Base-by-base conservation (phyloP, 1,139 yeast species). In the Arxiozyma bovina region DNA sequence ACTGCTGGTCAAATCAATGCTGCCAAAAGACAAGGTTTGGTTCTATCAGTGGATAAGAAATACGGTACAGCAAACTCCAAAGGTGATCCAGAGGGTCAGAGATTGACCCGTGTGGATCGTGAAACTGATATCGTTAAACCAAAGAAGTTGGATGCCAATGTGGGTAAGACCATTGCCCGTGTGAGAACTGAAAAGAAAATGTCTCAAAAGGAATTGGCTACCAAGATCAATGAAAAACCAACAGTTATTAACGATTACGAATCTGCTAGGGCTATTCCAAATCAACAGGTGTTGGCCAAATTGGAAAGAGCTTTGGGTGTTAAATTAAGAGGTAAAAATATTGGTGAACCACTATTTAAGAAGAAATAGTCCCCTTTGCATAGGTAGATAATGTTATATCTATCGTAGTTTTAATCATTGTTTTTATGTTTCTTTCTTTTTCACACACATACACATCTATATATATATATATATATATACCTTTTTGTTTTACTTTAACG, bases 171-270 rank as follows among this genome's bases (percentile, higher is more conserved):
- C 54, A 90, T 93, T 65, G 81, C 83, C 58, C 78, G 84, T 70
- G 96, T 87, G 47, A 85, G 99, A 75, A 86, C 83, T 67, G 97
- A 88, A 60, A 90, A 90, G 80, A 81, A 82, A 66, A 70, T 90
- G 68, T 87, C 97, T 12, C 99, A 93, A 74, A 93, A 93, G 78
- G 99, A 93, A 64, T 79, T 93, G 67, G 99, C 99, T 64, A 89
- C 96, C 59, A 87, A 85, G 72, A 81, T 93, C 69, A 91, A 90
- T 71, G 99, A 93, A 75, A 93, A 93, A 77, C 97, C 98, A 57
- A 89, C 86, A 62, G 88, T 93, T 58, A 84, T 93, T 67, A 91
- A 90, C 74, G 99, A 93, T 70, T 93, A 93, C 74, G 99, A 93
- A 76, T 90, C 96, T 54, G 98, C 96, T 56, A 83, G 96, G 71